phyloP scores from a whole-genome alignment of 768 basidiomycete genomes.

The Auriculariales sp. region DNA sequence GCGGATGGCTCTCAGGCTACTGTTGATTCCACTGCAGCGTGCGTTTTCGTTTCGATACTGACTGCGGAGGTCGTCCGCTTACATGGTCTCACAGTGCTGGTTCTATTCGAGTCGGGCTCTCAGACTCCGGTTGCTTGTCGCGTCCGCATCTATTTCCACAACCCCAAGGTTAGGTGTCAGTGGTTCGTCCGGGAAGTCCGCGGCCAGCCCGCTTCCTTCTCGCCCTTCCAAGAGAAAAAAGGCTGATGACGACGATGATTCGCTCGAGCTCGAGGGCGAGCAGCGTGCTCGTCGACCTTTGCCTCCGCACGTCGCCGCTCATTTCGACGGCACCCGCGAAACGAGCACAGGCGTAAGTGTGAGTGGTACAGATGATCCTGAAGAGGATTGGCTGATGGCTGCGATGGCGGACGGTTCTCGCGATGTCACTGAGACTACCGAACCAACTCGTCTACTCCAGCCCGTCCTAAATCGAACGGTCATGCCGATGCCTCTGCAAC shows the following conservation, averaged over 20 bases:
- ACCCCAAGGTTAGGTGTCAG: slow-evolving; percentile 39
- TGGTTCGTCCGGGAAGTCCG: slow-evolving; percentile 30
- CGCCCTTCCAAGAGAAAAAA: slow-evolving; percentile 82
- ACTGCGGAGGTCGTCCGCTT: too few species aligned
- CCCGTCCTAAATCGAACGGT: too few species aligned
- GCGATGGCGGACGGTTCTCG: slow-evolving; percentile 64
- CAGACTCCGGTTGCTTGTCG: slow-evolving; percentile 29
- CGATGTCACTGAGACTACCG: slow-evolving; percentile 36
- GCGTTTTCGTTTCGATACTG: too few species aligned
- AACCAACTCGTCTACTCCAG: too few species aligned
- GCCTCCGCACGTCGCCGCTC: neutral
- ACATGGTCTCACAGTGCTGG: too few species aligned
- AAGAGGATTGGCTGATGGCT: slow-evolving; percentile 82
- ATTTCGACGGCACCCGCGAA: neutral
- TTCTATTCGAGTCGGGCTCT: slow-evolving; percentile 9
- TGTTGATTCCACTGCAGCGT: too few species aligned
- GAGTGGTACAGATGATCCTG: slow-evolving; percentile 37
- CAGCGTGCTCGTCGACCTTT: neutral
- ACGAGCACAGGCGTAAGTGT: slow-evolving; percentile 5
- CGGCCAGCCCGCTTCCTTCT: slow-evolving; percentile 34
- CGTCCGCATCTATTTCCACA: slow-evolving; percentile 86
- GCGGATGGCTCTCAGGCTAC: too few species aligned
- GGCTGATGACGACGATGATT: slow-evolving; percentile 66
- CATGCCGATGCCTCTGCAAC: slow-evolving; percentile 39
- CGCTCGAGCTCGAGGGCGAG: slow-evolving; percentile 29